A percentile compares a stretch with the other conserved stretches of the same genome.
Conservation (phyloP, 1,139 yeast genomes). For the Schizosaccharomyces versatilis region DNA sequence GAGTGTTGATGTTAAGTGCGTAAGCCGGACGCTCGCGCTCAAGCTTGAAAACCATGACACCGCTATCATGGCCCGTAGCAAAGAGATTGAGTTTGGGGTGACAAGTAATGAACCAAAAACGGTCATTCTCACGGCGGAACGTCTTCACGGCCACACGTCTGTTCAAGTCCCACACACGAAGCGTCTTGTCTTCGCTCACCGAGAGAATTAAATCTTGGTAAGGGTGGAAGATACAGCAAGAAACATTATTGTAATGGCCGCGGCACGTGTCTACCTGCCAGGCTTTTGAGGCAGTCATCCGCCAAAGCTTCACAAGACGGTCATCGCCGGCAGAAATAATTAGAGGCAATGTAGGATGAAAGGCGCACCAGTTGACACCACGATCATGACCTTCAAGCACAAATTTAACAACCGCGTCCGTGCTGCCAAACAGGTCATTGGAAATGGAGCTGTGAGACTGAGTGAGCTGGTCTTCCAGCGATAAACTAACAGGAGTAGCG, state of each 20-base stretch:
- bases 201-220: slow-evolving; percentile 79
- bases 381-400: slow-evolving; percentile 95
- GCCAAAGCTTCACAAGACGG: slow-evolving; percentile 84
- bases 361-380: slow-evolving; percentile 95
- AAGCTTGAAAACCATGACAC: slow-evolving; percentile 92
- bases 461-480: slow-evolving; percentile 61
- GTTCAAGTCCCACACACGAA: slow-evolving; percentile 91
- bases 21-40: slow-evolving; percentile 95
- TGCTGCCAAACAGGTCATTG: slow-evolving; percentile 72
- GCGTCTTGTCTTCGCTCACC: slow-evolving; percentile 91
- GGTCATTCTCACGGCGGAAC: slow-evolving; percentile 79
- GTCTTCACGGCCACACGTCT: slow-evolving; percentile 84
- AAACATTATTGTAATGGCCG: slow-evolving; percentile 87
- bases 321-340: slow-evolving; percentile 95
- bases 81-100: slow-evolving; percentile 81
- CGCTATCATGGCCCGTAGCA: slow-evolving; percentile 93
- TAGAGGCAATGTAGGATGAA: slow-evolving; percentile 89
- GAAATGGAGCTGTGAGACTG: slow-evolving; percentile 19
- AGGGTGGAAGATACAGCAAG: slow-evolving; percentile 81
- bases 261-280: slow-evolving; percentile 98
- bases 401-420: slow-evolving; percentile 84
- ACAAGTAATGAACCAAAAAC: slow-evolving; percentile 80
- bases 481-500: slow-evolving; percentile 41
- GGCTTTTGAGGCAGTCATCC: slow-evolving; percentile 93
- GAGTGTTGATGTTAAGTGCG: slow-evolving; percentile 42